Base-by-base conservation (phyloP, 345 rosid genomes). In the Geranium brycei region DNA sequence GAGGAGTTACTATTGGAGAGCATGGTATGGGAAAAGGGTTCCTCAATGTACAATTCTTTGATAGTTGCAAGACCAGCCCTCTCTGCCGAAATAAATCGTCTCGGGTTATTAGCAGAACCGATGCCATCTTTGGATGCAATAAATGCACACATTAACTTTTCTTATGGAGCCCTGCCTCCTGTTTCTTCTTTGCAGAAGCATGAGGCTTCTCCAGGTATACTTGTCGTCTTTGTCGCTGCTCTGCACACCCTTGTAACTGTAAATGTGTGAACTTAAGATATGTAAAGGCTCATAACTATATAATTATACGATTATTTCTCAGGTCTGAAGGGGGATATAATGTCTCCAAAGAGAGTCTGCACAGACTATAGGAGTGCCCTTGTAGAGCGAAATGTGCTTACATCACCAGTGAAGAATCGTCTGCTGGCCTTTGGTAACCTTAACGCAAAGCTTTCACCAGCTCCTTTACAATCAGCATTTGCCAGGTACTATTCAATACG, bases 1-100 rank as follows among this genome's bases (percentile, higher is more conserved):
- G 99, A 93, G 80, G 96, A 93, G 81, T 78, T 91, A 53, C 95
- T 93, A 71, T 73, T 93, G 72, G 97, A 93, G 83, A 90, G 93
- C 76, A 86, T 93, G 99, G 99, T 90, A 23, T 93, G 97, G 99
- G 95, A 88, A 72, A 93, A 83, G 73, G 96, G 96, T 62, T 93
- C 96, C 53, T 90, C 99, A 56, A 82, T 90, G 96, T 93, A 87
- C 83, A 93, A 93, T 71, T 93, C 97, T 41, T 77, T 93, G 84
- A 77, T 80, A 23, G 91, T 90, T 71, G 99, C 99, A 62, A 85
- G 83, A 70, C 87, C 97, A 38, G 58, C 79, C 15, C 84, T 83
- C 51, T 76, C 87, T 17, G 64, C 73, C 17, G 97, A 90, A 62
- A 90, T 93, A 66, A 82, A 73, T 73, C 82, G 76, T 62, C 83